Percentiles rank a stretch among this genome's conserved stretches.
Conservation (phyloP, 352 stramenopile species). For the Globisporangium cylindrosporum region DNA sequence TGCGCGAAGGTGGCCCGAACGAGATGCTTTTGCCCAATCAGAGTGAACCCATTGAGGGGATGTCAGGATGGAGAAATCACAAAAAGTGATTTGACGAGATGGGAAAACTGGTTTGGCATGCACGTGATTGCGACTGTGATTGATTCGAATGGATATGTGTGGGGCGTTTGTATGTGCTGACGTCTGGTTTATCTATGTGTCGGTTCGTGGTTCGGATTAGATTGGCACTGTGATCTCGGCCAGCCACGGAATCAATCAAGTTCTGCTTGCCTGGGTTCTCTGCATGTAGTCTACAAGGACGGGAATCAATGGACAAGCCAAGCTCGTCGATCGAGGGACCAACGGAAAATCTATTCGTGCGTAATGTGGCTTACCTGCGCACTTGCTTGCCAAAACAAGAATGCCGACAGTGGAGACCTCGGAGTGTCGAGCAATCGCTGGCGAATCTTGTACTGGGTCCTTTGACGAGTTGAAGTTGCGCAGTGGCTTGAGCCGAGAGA, state of each 20-base stretch:
- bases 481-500: too few relatives aligned
- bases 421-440: too few relatives aligned
- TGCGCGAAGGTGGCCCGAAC: constrained; percentile 7
- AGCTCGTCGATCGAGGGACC: neutral
- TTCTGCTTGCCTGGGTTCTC: too few relatives aligned
- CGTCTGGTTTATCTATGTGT: neutral
- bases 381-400: neutral
- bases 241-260: neutral
- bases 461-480: too few relatives aligned
- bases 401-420: neutral
- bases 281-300: too few relatives aligned
- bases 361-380: neutral
- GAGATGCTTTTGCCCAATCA: neutral
- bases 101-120: neutral
- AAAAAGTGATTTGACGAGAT: neutral
- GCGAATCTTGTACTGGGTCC: too few relatives aligned
- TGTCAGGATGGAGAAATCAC: neutral
- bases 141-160: neutral
- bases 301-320: neutral
- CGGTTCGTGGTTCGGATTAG: neutral
- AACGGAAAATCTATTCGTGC: neutral
- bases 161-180: neutral
- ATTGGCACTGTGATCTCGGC: too few relatives aligned
- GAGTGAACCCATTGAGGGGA: neutral
- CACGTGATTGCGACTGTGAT: neutral